Evolutionary conservation across 2,329 filamentous ascomycete species (phyloP), one percentile per base, ranked within the genome.

Genomic region (Pseudohalonectria lignicola): DNA sequence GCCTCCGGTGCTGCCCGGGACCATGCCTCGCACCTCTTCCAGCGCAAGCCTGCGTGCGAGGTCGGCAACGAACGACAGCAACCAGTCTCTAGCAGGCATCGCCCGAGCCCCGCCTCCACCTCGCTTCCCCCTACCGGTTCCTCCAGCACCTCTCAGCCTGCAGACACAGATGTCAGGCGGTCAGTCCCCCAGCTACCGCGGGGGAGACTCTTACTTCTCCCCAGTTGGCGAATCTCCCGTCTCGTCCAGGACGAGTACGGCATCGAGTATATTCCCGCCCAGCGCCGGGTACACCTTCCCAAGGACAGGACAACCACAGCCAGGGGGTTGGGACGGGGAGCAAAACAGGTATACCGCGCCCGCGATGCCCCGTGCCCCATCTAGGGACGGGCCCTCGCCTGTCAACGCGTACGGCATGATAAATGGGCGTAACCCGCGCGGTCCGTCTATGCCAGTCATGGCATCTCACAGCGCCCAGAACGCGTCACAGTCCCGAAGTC

Each of bases 171-270:
- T 59, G 35, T 45, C 47, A 8, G 45, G 52, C 15, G 60, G 67
- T 36, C 58, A 61, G 37, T 85, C 82, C 12, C 82, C 85, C 1
- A 65, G 68, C 19, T 66, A 74, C 16, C 69, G 74, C 37, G 67
- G 65, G 26, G 74, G 68, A n/a, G 86, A 87, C 41, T 95, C 88
- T 4, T 96, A 95, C 61, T 98, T 98, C 59, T 96, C 90, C 1
- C 92, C 92, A 1, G 73, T 81, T 2, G 74, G 71, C 25, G 88
- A 95, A 39, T 86, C 84, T 1, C 84, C 85, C 9, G 77, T 78
- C 31, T 86, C 82, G 12, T 81, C 81, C 18, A 73, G 85, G 36
- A 81, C 82, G 7, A 88, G 83, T 55, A 77, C 77, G 1, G 72
- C 84, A 5, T 86, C 84, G 30, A 76, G 79, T 33, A 79, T 87